A percentile compares a stretch with the other conserved stretches of the same genome.
These are phyloP conservation scores for Periconia macrospinosa DNA, from an alignment of 2,329 filamentous ascomycete species.

Conservation along the genomic window DNA sequence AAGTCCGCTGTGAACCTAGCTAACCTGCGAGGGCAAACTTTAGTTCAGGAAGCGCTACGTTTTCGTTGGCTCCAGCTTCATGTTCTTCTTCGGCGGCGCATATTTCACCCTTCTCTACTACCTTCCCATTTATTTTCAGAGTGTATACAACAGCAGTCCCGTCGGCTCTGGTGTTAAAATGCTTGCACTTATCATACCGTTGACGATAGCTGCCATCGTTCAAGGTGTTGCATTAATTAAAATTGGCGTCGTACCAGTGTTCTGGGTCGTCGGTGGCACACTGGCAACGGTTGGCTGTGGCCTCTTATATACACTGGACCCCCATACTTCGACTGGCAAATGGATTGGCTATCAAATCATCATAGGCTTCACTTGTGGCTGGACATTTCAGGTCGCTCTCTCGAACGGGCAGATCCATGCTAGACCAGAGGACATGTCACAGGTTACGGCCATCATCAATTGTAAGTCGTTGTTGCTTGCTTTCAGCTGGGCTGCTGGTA, in stretches of 20 bases:
- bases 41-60: no score
- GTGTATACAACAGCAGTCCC: slow-evolving; percentile 38
- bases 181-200: neutral
- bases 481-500: no score
- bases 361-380: no score
- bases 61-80: no score
- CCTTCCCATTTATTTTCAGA: slow-evolving; percentile 55
- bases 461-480: no score
- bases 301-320: slow-evolving; percentile 45
- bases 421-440: no score
- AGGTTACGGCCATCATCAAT: no score
- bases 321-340: slow-evolving; percentile 33
- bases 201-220: neutral
- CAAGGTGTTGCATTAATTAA: neutral
- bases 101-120: slow-evolving; percentile 49
- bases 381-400: no score
- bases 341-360: slow-evolving; percentile 51
- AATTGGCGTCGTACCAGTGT: slow-evolving; percentile 4
- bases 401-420: no score
- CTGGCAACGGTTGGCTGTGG: slow-evolving; percentile 37
- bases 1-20: no score
- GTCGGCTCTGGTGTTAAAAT: slow-evolving; percentile 42
- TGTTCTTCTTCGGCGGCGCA: slow-evolving; percentile 31
- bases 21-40: no score
- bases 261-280: neutral